Percentiles rank a stretch among this genome's conserved stretches.
Conservation (phyloP, 2,329 filamentous ascomycete genomes). For the Colletotrichum sp. region DNA sequence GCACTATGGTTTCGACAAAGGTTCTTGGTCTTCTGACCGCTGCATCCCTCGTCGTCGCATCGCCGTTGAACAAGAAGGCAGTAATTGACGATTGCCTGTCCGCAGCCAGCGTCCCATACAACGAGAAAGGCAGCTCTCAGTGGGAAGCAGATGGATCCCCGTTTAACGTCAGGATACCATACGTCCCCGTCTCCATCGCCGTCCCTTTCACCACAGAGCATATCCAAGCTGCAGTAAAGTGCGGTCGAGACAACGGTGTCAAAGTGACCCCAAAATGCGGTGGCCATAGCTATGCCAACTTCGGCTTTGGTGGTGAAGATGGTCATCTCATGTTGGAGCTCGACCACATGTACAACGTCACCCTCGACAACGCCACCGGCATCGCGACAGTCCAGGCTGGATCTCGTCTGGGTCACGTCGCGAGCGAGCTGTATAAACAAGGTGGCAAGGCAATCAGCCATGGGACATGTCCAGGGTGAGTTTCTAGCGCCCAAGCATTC, state of each 20-base stretch:
- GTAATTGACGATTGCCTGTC: conserved; percentile 29
- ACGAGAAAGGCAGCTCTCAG: conserved; percentile 22
- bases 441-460: conserved; percentile 43
- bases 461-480: conserved; percentile 44
- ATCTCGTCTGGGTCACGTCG: conserved; percentile 47
- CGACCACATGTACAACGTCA: conserved; percentile 41
- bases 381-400: conserved; percentile 45
- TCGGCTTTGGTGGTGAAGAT: conserved; percentile 46
- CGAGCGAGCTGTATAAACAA: conserved; percentile 36
- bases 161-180: conserved; percentile 37
- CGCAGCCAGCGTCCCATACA: conserved; percentile 24
- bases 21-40: neutral
- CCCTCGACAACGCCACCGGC: conserved; percentile 29
- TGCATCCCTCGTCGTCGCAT: neutral
- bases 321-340: conserved; percentile 46
- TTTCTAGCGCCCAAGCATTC: neutral
- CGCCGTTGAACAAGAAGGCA: conserved; percentile 2
- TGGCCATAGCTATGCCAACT: conserved; percentile 60
- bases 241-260: conserved; percentile 42
- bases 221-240: conserved; percentile 49
- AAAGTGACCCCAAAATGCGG: conserved; percentile 57
- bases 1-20: neutral
- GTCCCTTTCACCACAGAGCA: conserved; percentile 38
- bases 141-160: conserved; percentile 38
- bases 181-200: conserved; percentile 33